Evolutionary conservation across 257 asterid species (phyloP).

Genomic region (Salvia splendens): DNA sequence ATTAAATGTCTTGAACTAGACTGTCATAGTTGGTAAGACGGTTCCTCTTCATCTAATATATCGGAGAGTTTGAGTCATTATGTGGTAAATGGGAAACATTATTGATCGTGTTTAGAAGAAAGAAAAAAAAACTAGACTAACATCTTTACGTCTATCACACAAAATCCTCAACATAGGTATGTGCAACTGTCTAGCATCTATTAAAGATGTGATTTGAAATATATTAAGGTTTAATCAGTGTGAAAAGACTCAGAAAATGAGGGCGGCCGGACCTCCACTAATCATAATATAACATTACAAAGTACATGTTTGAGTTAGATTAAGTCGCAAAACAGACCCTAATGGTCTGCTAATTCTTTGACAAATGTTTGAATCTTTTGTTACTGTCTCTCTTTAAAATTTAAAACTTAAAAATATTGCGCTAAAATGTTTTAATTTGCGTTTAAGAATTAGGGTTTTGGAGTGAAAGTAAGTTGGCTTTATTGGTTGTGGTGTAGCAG

Average conservation of each 20-base stretch:
- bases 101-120: no score
- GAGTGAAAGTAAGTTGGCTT: constrained; percentile 29
- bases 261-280: constrained; percentile 22
- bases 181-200: no score
- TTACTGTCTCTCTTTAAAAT: constrained; percentile 23
- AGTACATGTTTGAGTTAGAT: constrained; percentile 29
- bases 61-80: no score
- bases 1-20: no score
- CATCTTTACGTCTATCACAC: no score
- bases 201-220: background rate
- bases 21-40: no score
- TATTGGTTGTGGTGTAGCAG: constrained; percentile 43
- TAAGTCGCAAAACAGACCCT: constrained; percentile 34
- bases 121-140: no score
- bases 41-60: no score
- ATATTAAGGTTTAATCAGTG: constrained; percentile 6
- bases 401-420: no score
- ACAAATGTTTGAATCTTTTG: constrained; percentile 29
- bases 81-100: no score
- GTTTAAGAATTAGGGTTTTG: constrained; percentile 7
- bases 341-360: constrained; percentile 46
- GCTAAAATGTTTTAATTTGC: constrained; percentile 3
- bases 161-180: no score
- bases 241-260: constrained; percentile 30
- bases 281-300: constrained; percentile 15